phyloP scores from a whole-genome alignment of 306 rosid genomes.

The Corylus heterophylla region DNA sequence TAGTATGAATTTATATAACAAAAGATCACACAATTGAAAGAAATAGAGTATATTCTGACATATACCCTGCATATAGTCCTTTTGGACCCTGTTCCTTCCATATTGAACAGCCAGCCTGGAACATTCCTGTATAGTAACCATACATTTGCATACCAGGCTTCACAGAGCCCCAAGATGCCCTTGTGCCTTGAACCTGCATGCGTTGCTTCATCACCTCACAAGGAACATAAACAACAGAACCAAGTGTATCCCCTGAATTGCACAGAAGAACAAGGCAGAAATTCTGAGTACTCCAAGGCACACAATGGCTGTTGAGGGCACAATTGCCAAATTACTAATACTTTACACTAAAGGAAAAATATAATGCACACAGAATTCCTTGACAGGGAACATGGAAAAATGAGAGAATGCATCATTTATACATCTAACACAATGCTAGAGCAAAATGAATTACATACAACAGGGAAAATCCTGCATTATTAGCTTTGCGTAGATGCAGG shows the following conservation, averaged over 20 bases:
- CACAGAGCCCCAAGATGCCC: slow-evolving; percentile 66
- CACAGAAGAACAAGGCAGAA: slow-evolving; percentile 25
- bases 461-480: neutral
- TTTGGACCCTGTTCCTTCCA: slow-evolving; percentile 74
- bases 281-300: slow-evolving; percentile 24
- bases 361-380: neutral
- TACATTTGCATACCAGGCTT: slow-evolving; percentile 60
- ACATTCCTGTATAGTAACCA: slow-evolving; percentile 79
- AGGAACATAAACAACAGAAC: slow-evolving; percentile 93
- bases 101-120: slow-evolving; percentile 82
- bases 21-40: slow-evolving; percentile 10
- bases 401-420: neutral
- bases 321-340: neutral
- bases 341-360: neutral
- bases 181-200: slow-evolving; percentile 92
- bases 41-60: slow-evolving; percentile 11
- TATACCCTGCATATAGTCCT: slow-evolving; percentile 91
- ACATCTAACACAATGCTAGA: neutral
- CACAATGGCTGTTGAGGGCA: slow-evolving; percentile 23
- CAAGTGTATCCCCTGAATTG: slow-evolving; percentile 86
- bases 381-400: neutral
- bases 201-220: slow-evolving; percentile 94
- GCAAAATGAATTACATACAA: neutral
- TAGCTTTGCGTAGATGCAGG: neutral
- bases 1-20: neutral